A percentile compares a stretch with the other conserved stretches of the same genome.
These are phyloP conservation scores for Pythium biforme DNA, from an alignment of 352 stramenopile species.

Conservation along the genomic window DNA sequence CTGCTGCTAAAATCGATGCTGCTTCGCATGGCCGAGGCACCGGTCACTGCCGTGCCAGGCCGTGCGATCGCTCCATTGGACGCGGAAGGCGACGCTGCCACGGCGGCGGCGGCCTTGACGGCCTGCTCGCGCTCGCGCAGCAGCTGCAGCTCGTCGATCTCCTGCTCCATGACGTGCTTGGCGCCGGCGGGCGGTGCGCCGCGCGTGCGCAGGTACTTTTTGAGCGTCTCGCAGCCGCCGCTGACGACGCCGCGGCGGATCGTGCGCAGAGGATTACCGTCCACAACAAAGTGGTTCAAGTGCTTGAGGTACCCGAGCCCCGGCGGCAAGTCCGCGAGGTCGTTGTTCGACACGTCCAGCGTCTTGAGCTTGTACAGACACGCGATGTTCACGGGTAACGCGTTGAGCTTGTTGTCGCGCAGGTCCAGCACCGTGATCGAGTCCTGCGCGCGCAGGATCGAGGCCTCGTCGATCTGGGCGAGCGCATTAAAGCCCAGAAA, in stretches of 20 bases:
- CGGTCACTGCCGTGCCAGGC: neutral
- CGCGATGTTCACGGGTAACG: constrained; percentile 51
- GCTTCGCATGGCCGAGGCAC: constrained; percentile 6
- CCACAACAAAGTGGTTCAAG: constrained; percentile 70
- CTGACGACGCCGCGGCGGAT: constrained; percentile 69
- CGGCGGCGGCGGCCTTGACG: constrained; percentile 6
- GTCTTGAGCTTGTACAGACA: constrained; percentile 72
- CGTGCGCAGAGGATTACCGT: constrained; percentile 72
- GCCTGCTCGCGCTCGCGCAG: constrained; percentile 26
- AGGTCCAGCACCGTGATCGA: constrained; percentile 76
- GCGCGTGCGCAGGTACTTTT: constrained; percentile 79
- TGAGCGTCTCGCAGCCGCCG: constrained; percentile 69
- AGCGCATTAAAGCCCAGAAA: constrained; percentile 81
- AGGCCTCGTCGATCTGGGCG: constrained; percentile 49
- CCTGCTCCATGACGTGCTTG: constrained; percentile 60
- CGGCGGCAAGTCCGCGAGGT: constrained; percentile 70
- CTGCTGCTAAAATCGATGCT: constrained; percentile 21
- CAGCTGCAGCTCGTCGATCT: constrained; percentile 57
- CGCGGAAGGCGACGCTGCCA: neutral
- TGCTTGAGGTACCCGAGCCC: constrained; percentile 78
- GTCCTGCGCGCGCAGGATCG: constrained; percentile 59
- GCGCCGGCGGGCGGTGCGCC: constrained; percentile 51
- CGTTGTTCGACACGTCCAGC: constrained; percentile 80
- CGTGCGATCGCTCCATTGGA: neutral
- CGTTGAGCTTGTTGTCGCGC: constrained; percentile 75